These are phyloP conservation scores for Fraxinus ornus DNA, from an alignment of 305 asterid genomes.

Conservation along the genomic window DNA sequence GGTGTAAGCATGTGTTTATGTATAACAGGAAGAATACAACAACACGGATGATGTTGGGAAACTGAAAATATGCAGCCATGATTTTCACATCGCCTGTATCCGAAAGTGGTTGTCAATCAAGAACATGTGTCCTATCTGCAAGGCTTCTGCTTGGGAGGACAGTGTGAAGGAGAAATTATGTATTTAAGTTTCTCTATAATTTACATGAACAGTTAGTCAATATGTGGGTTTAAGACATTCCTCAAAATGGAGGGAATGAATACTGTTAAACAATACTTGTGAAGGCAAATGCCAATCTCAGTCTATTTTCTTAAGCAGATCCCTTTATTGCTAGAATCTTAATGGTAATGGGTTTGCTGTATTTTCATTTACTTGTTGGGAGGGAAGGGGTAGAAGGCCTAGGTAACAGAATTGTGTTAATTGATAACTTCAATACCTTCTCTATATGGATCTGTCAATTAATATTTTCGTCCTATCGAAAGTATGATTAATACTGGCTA, in stretches of 20 bases:
- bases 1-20: neutral
- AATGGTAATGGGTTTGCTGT: neutral
- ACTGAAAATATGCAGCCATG: slow-evolving; percentile 63
- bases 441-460: neutral
- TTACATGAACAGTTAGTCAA: slow-evolving; percentile 26
- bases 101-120: slow-evolving; percentile 75
- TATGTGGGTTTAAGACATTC: slow-evolving; percentile 29
- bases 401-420: neutral
- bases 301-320: neutral
- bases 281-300: slow-evolving; percentile 17
- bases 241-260: slow-evolving; percentile 34
- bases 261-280: slow-evolving; percentile 10
- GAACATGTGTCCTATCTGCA: slow-evolving; percentile 80
- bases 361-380: neutral
- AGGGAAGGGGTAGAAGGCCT: neutral
- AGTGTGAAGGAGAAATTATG: slow-evolving; percentile 26
- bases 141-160: slow-evolving; percentile 55
- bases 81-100: slow-evolving; percentile 72
- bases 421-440: neutral
- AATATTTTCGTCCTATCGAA: neutral
- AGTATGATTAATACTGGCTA: neutral
- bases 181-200: slow-evolving; percentile 16
- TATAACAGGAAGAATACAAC: slow-evolving; percentile 66
- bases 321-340: neutral
- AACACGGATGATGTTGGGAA: slow-evolving; percentile 62